Base-by-base conservation (phyloP, 768 basidiomycete genomes). In the Suillus luteus region DNA sequence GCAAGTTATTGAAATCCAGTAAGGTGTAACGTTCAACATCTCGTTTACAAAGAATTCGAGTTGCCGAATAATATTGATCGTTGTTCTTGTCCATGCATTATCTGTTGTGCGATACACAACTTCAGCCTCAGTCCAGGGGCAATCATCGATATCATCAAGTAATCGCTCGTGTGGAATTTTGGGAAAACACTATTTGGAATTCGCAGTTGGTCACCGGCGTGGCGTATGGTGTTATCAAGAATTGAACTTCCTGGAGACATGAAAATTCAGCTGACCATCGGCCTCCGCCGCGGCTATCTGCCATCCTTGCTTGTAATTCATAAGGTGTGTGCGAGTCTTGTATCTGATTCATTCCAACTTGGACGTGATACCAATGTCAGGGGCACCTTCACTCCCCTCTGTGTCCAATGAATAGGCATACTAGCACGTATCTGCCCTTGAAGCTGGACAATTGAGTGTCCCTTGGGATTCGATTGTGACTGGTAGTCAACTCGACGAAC, bases 351-450 rank as follows among this genome's bases (percentile, higher is more conserved):
- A 55, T 33, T 35, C 11, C 24, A 27, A 24, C 24, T 49, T 24
- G 14, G 24, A n/a, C 46, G 15, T 27, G 12, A 27, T 6, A 33
- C 17, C 19, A 37, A 37, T 55, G 35, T 35, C n/a, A 14, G 19
- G 37, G 7, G 33, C 11, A 11, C 33, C 33, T 55, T 37, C 73
- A 2, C 73, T 86, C 44, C 85, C 84, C 9, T 68, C 70, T 3
- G 82, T 82, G 1, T 37, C 66, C 8, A 57, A 68, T 0, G 72
- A 80, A 59, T 86, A 87, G 67, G 73, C 85, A 1, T 86, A 80
- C 68, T 81, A 82, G 63, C 66, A 78, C 35, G 80, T 87, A 40
- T 88, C 87, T 46, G 85, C 82, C 0, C 78, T 88, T 43, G 84
- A 85, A 65, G 81, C 79, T 0, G 86, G 86, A 6, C 66, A 76